Conservation (phyloP, 768 basidiomycete genomes). For the Leccinellum luteum region DNA sequence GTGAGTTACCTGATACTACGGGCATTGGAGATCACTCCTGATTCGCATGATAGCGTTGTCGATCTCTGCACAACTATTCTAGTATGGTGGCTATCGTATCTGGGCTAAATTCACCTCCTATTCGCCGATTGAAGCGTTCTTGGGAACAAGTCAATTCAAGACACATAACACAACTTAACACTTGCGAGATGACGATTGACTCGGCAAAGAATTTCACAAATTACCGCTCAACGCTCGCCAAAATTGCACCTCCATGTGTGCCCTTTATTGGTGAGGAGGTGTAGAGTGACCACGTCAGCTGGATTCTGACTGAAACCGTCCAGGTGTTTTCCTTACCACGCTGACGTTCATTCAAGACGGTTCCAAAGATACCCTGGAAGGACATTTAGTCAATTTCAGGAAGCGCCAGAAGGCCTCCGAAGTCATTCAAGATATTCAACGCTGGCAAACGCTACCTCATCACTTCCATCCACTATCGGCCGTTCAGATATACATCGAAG, state of each 20-base stretch:
- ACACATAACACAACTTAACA: conserved; percentile 66
- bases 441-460: conserved; percentile 91
- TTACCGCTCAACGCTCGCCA: conserved; percentile 81
- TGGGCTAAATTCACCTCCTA: conserved; percentile 90
- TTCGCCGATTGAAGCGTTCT: conserved; percentile 88
- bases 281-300: background rate
- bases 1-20: conserved; percentile 45
- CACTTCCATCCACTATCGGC: conserved; percentile 69
- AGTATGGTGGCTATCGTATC: conserved; percentile 97
- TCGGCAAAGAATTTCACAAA: conserved; percentile 93
- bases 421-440: conserved; percentile 94
- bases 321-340: conserved; percentile 94
- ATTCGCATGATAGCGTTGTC: conserved; percentile 67
- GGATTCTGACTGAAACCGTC: background rate
- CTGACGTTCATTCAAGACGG: conserved; percentile 99
- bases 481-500: conserved; percentile 75
- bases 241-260: conserved; percentile 88
- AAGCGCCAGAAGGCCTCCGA: conserved; percentile 96
- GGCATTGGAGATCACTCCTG: background rate
- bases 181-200: conserved; percentile 88
- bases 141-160: conserved; percentile 86
- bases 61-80: conserved; percentile 87
- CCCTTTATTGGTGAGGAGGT: conserved; percentile 83
- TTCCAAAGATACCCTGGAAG: conserved; percentile 78
- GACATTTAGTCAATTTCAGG: conserved; percentile 87